Evolutionary conservation across 306 rosid genomes (phyloP), one percentile per base, ranked within the genome.

Genomic region (Clitoria ternatea): DNA sequence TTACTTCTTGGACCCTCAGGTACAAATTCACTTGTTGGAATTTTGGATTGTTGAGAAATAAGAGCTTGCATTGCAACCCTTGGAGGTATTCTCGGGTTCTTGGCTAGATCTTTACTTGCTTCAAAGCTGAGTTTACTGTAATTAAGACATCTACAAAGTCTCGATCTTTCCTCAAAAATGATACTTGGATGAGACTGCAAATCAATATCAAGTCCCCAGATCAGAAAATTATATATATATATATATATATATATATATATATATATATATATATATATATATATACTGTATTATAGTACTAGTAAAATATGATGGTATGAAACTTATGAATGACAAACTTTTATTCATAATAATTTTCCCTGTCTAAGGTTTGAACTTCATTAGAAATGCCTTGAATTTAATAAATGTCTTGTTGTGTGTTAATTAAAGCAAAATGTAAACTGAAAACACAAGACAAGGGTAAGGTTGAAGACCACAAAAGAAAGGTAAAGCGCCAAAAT

Each of bases 41-140:
- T 66, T 52, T 80, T 83, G 7, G 85, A 19, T 77, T 82, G 85
- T 39, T 92, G 88, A 62, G 87, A 81, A 32, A 92, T 82, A 5
- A 92, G 87, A 40, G 98, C 98, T 57, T 90, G 82, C 69, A 92
- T 75, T 4, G 98, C 84, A 43, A 85, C 54, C 79, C 81, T 75
- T 24, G 98, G 96, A 59, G 96, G 96, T 76, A 90, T 88, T 83
- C 86, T 86, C 1, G 87, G 98, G 66, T 83, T 92, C 79, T 90
- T 88, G 20, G 98, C 96, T 3, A 92, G 80, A 54, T 88, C 95
- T 66, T 86, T 92, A 61, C 92, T 83, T 1, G 83, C 81, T 79
- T 81, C 98, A 27, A 89, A 75, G 77, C 89, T 84, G 56, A 92
- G 86, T 80, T 90, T 92, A 64, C 72, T 67, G 40, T 80, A 90